These are phyloP conservation scores for Colletotrichum higginsianum DNA, from an alignment of 2,329 filamentous ascomycete genomes.

Conservation along the genomic window DNA sequence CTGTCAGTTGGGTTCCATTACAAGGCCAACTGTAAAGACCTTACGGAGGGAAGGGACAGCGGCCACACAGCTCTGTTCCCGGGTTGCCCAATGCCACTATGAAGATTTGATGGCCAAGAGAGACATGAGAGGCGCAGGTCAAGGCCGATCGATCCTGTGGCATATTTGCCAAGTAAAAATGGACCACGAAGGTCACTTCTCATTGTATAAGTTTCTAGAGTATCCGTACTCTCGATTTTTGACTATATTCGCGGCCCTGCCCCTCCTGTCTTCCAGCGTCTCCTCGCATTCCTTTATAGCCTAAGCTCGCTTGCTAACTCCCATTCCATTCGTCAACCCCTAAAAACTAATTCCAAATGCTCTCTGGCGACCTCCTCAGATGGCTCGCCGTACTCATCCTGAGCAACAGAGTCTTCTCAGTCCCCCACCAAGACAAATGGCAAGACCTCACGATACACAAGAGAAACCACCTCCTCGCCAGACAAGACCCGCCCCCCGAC, in stretches of 20 bases:
- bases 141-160: too few relatives aligned
- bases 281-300: background rate
- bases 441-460: background rate
- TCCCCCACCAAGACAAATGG: background rate
- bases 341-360: constrained; percentile 1
- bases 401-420: background rate
- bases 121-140: too few relatives aligned
- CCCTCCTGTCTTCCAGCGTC: background rate
- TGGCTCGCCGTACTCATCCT: constrained; percentile 3
- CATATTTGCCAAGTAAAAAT: too few relatives aligned
- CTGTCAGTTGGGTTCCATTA: too few relatives aligned
- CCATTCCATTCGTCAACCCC: background rate
- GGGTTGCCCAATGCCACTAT: too few relatives aligned
- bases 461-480: background rate
- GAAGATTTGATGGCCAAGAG: too few relatives aligned
- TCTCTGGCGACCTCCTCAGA: background rate
- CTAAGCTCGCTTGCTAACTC: background rate
- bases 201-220: background rate
- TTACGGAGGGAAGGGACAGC: too few relatives aligned
- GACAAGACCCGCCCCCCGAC: too few relatives aligned
- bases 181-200: background rate
- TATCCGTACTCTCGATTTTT: background rate
- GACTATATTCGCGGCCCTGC: too few relatives aligned
- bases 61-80: too few relatives aligned
- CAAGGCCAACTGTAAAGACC: too few relatives aligned